phyloP scores from a whole-genome alignment of 257 asterid genomes.

The Scutellaria barbata region DNA sequence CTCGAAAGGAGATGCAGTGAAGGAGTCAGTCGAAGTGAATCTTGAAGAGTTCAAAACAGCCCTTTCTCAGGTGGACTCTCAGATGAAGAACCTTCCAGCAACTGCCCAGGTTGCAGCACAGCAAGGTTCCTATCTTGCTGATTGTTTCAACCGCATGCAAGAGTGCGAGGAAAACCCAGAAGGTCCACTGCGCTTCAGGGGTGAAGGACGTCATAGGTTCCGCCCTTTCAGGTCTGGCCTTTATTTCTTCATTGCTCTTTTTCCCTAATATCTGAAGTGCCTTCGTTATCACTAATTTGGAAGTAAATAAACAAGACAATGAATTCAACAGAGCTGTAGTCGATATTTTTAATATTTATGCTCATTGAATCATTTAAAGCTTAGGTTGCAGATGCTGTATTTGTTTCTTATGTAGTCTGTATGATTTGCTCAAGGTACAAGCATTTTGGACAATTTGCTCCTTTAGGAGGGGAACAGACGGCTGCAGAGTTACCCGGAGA shows the following conservation, averaged over 20 bases:
- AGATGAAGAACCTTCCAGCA: conserved; percentile 97
- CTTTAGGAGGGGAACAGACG: conserved; percentile 95
- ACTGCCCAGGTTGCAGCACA: conserved; percentile 99
- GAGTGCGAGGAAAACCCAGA: conserved; percentile 81
- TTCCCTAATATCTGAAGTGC: too few species aligned
- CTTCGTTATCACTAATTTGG: too few species aligned
- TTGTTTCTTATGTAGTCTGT: too few species aligned
- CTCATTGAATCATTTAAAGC: too few species aligned
- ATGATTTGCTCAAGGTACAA: conserved; percentile 61
- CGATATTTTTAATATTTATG: too few species aligned
- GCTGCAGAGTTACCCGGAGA: conserved; percentile 99
- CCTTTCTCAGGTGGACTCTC: conserved; percentile 86
- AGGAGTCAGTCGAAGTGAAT: conserved; percentile 75
- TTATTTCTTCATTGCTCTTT: not conserved
- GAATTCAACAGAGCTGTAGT: too few species aligned
- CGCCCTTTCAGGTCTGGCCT: conserved; percentile 82
- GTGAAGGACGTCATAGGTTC: conserved; percentile 95
- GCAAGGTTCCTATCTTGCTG: conserved; percentile 93
- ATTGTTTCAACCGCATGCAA: conserved; percentile 95
- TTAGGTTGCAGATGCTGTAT: too few species aligned
- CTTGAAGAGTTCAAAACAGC: conserved; percentile 85
- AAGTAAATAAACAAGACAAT: too few species aligned
- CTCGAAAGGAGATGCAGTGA: conserved; percentile 56
- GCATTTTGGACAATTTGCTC: conserved; percentile 98
- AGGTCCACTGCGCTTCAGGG: conserved; percentile 94